Conservation (phyloP, 176 grass and related monocot genomes). For the Puccinellia tenuiflora region DNA sequence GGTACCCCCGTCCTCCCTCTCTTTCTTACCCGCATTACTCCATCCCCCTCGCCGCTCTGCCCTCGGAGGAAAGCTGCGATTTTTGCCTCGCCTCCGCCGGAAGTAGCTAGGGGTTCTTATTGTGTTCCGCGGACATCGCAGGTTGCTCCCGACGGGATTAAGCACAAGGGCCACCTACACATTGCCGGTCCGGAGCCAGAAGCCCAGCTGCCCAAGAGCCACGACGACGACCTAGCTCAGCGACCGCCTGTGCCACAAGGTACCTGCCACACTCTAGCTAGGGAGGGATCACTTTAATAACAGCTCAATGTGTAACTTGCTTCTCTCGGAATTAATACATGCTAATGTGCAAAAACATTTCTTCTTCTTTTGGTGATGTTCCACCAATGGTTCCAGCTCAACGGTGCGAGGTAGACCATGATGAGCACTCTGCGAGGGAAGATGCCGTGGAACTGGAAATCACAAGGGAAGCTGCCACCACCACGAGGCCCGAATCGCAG, state of each 20-base stretch:
- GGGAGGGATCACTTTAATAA: no score
- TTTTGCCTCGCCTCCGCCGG: neutral
- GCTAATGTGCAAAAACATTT: neutral
- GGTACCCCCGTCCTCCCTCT: slow-evolving; percentile 1
- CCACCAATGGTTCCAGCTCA: slow-evolving; percentile 13
- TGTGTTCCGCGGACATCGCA: neutral
- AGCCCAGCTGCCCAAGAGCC: neutral
- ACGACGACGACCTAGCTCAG: neutral
- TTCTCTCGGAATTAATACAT: no score
- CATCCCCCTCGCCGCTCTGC: neutral
- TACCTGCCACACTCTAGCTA: neutral
- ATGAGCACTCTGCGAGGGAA: neutral
- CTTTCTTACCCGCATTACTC: slow-evolving; percentile 10
- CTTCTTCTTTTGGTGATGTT: neutral
- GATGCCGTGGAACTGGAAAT: neutral
- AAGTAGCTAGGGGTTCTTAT: slow-evolving; percentile 17
- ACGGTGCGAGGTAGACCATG: neutral
- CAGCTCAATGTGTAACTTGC: no score
- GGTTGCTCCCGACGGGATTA: slow-evolving; percentile 26
- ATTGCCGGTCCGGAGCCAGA: slow-evolving; percentile 7
- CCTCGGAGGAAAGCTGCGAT: neutral
- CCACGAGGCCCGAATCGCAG: neutral
- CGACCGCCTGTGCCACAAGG: slow-evolving; percentile 17
- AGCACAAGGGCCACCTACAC: slow-evolving; percentile 12
- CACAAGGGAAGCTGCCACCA: neutral